Evolutionary conservation across 139 green algal species (phyloP), one percentile per base, ranked within the genome.

Genomic region (Chlamydomonas eustigma): DNA sequence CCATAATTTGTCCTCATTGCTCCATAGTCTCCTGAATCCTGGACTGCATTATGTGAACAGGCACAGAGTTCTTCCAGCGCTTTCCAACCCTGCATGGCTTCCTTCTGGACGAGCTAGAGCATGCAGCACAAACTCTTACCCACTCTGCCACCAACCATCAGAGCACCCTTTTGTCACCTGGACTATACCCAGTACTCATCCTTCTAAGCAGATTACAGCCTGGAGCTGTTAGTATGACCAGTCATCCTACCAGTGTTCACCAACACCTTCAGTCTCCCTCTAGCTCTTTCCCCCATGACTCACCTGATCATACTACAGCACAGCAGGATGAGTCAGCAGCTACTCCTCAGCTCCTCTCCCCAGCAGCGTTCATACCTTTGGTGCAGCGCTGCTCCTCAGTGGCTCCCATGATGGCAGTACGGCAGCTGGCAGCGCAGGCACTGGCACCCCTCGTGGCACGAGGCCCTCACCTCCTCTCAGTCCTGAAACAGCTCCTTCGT

Each of bases 51-150:
- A n/a, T 58, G 44, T 36, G 12, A 65, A 65, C 74, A 86, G 81
- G 81, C 3, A 64, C 79, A 4, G 93, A 97, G 52, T 96, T 97
- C 78, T 97, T 97, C 74, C 71, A 84, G 25, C 84, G 89, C 44
- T 94, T 91, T 80, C 93, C 92, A 0, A 28, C 64, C 4, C 89
- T 97, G 67, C 93, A 97, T 76, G 63, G 64, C 28, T 97, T 94
- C 83, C 81, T 97, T 72, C 80, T 91, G 34, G 28, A 5, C 30
- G 73, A 93, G 80, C 85, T 95, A 39, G 51, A 67, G 4, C 51
- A 39, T 0, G 84, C 85, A 2, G 76, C 80, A 0, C 70, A 76
- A 22, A 64, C 68, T 36, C 77, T 87, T 38, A 67, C 83, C 63
- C 6, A 38, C 44, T 32, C 39, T 50, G 39, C 64, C 35, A 12